Evolutionary conservation across 2,329 filamentous ascomycete genomes (phyloP).

Genomic region (Teratosphaeria epicoccoides): DNA sequence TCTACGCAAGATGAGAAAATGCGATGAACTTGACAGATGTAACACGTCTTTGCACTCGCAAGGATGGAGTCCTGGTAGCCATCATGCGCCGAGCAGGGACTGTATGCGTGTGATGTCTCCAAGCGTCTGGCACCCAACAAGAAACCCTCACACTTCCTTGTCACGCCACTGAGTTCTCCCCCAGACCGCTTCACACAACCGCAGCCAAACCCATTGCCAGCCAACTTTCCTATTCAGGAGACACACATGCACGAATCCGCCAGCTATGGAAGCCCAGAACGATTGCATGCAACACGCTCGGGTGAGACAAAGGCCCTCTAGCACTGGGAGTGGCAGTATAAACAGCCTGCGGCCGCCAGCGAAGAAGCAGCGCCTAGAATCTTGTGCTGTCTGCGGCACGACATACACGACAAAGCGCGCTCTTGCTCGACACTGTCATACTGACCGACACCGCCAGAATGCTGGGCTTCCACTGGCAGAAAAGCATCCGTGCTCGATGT

Average conservation of each 20-base stretch:
- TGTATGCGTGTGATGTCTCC: not conserved
- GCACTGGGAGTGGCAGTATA: not conserved
- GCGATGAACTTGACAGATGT: not conserved
- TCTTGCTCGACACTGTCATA: constrained; percentile 17
- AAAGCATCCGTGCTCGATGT: constrained; percentile 15
- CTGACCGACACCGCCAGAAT: constrained; percentile 15
- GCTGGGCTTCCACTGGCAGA: constrained; percentile 14
- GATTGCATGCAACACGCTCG: not conserved
- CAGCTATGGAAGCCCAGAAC: not conserved
- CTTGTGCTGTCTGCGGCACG: constrained; percentile 10
- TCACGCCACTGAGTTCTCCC: not conserved
- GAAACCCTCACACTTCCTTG: not conserved
- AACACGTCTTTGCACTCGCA: not conserved
- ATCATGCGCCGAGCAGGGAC: not conserved
- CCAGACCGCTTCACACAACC: not conserved
- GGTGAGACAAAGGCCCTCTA: not conserved
- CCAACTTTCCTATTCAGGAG: not conserved
- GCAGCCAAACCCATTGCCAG: not conserved
- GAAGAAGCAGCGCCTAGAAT: constrained; percentile 8
- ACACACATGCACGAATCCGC: not conserved
- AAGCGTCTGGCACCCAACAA: not conserved
- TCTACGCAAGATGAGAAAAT: not conserved
- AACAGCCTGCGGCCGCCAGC: constrained; percentile 2
- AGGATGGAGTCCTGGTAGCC: not conserved
- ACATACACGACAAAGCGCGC: constrained; percentile 20